Base-by-base conservation (phyloP, 2,329 filamentous ascomycete genomes). In the Lachnellula cervina region DNA sequence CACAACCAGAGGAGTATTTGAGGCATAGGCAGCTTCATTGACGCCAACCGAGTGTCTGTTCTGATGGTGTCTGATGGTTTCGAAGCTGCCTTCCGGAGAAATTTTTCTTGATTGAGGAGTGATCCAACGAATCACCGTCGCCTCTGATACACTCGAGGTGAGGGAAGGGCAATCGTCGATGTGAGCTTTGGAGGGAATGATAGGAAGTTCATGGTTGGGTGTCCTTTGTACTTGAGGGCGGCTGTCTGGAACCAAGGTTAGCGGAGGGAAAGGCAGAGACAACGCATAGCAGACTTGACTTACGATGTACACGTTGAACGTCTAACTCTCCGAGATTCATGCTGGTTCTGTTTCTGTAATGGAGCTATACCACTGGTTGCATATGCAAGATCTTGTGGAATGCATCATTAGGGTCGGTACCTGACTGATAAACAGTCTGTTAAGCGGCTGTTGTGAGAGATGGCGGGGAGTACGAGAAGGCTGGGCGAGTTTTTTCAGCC, bases 281-380 rank as follows among this genome's bases (percentile, higher is more conserved):
- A 44, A 19, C 13, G 42, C 11, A 17, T 32, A 14, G 19, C 58
- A 51, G 56, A 49, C 14, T 25, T 16, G 46, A 64, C 64, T 64
- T 57, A 69, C 67, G 54, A 51, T 65, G 59, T 52, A 62, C 65
- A 34, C 25, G 55, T 44, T 54, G 57, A 40, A 62, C 40, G 40
- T 64, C 60, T 49, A 68, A 52, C 42, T 55, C 53, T 57, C 58
- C 65, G 51, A 64, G 52, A 62, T 66, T 64, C 65, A 68, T 69
- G 52, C 21, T 32, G 28, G 4, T 32, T 32, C 1, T 32, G 28
- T 32, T 32, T 32, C 28, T 66, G 56, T 56, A 55, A 55, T 64
- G 59, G 56, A 57, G 47, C 51, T 55, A 50, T 52, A 56, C 56
- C 56, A 54, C 57, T 56, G 56, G 54, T 54, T 57, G 59, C 40